Evolutionary conservation across 306 rosid species (phyloP).

Genomic region (Gillenia trifoliata): DNA sequence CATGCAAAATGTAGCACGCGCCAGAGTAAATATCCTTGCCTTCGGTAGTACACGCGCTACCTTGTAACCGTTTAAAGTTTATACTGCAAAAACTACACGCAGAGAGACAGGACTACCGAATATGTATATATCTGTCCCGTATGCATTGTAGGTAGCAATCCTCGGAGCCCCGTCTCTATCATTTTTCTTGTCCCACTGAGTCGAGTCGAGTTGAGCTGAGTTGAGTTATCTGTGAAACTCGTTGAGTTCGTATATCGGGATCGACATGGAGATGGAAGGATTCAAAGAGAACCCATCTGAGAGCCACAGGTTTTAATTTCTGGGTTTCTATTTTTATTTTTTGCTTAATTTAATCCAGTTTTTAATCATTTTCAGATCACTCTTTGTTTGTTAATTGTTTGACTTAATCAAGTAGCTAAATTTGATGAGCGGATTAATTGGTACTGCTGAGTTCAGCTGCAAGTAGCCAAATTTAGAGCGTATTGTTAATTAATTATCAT

Average conservation of each 20-base stretch:
- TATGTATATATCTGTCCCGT: not conserved
- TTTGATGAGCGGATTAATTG: conserved; percentile 6
- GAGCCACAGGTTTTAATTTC: conserved; percentile 39
- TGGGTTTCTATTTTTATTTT: conserved; percentile 15
- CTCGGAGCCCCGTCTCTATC: not conserved
- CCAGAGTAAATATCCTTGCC: not conserved
- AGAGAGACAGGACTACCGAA: no score
- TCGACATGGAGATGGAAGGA: conserved; percentile 36
- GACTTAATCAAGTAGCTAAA: not conserved
- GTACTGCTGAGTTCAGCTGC: not conserved
- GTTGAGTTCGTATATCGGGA: not conserved
- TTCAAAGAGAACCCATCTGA: conserved; percentile 22
- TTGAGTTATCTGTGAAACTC: not conserved
- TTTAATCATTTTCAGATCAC: not conserved
- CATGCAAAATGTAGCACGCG: not conserved
- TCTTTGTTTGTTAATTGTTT: not conserved
- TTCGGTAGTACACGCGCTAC: conserved; percentile 28
- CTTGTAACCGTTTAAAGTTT: not conserved
- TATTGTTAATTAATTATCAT: not conserved
- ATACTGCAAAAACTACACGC: no score
- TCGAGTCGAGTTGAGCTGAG: not conserved
- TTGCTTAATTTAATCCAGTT: not conserved
- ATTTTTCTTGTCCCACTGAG: not conserved
- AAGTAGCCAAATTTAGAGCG: not conserved
- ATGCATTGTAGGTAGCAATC: not conserved